phyloP scores from a whole-genome alignment of 805 yeast genomes.

The Cyberlindnera xylosilytica region DNA sequence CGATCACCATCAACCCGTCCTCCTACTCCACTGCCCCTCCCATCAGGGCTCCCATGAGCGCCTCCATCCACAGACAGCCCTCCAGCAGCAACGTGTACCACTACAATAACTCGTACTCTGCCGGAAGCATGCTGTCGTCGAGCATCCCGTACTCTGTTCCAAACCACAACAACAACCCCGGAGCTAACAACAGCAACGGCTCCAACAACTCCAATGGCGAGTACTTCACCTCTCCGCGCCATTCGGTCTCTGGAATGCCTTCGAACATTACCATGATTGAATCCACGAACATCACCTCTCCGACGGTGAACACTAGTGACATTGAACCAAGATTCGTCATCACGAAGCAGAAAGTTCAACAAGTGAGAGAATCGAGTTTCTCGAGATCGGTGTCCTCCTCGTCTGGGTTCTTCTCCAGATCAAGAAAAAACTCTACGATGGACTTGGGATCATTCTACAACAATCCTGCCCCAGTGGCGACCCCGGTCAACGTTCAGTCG shows the following conservation, averaged over 20 bases:
- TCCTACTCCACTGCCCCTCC: constrained; percentile 26
- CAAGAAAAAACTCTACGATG: constrained; percentile 37
- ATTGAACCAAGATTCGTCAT: constrained; percentile 87
- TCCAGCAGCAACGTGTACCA: constrained; percentile 12
- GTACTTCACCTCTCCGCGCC: constrained; percentile 32
- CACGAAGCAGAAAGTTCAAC: constrained; percentile 66
- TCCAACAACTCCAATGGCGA: constrained; percentile 26
- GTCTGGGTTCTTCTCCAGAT: constrained; percentile 45
- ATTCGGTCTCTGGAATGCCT: constrained; percentile 33
- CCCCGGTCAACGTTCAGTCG: not conserved
- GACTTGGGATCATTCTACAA: constrained; percentile 27
- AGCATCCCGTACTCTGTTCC: constrained; percentile 27
- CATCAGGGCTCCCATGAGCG: constrained; percentile 28
- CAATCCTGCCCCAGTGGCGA: constrained; percentile 17
- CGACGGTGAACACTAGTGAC: constrained; percentile 53
- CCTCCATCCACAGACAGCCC: constrained; percentile 29
- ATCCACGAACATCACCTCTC: constrained; percentile 69
- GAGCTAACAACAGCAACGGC: constrained; percentile 50
- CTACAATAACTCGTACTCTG: constrained; percentile 19
- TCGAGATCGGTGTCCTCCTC: constrained; percentile 17
- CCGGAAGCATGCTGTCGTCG: constrained; percentile 17
- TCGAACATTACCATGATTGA: constrained; percentile 39
- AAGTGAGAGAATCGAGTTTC: constrained; percentile 21
- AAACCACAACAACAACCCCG: constrained; percentile 14
- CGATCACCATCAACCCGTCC: constrained; percentile 22